phyloP scores from a whole-genome alignment of 352 stramenopile genomes.

The Globisporangium alternatum region DNA sequence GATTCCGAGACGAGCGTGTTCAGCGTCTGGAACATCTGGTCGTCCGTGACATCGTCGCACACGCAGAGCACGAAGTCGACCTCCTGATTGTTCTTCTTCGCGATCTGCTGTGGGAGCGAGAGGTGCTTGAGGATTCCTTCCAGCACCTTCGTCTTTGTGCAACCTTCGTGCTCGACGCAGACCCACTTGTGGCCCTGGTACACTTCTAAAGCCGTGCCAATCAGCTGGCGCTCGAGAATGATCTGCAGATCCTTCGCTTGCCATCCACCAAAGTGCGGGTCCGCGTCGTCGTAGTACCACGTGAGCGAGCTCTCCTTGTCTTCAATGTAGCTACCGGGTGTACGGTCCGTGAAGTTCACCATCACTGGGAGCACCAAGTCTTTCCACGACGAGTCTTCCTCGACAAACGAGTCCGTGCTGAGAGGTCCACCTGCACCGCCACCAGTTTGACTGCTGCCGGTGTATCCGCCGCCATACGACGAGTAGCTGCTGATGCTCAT shows the following conservation, averaged over 20 bases:
- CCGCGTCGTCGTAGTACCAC: conserved; percentile 86
- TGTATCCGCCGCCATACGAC: conserved; percentile 25
- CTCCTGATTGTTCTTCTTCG: conserved; percentile 57
- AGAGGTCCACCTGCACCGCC: conserved; percentile 23
- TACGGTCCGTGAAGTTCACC: conserved; percentile 74
- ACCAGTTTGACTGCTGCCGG: conserved; percentile 14
- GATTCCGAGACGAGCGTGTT: conserved; percentile 74
- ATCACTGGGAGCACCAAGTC: conserved; percentile 76
- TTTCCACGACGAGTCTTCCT: conserved; percentile 74
- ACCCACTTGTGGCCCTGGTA: conserved; percentile 83
- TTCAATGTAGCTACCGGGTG: conserved; percentile 79
- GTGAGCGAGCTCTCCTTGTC: conserved; percentile 85
- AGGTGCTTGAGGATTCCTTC: conserved; percentile 74
- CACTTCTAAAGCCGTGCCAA: conserved; percentile 83
- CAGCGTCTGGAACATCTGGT: conserved; percentile 90
- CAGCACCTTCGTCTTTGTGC: conserved; percentile 73
- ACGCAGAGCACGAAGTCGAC: conserved; percentile 89
- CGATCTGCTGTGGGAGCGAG: conserved; percentile 64
- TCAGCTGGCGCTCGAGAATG: conserved; percentile 81
- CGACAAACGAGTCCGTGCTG: conserved; percentile 46
- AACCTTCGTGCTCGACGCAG: conserved; percentile 77
- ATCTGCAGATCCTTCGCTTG: conserved; percentile 90
- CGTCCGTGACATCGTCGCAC: conserved; percentile 85
- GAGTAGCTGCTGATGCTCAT: conserved; percentile 54
- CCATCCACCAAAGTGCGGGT: conserved; percentile 85